Evolutionary conservation across 2,329 filamentous ascomycete species (phyloP), one percentile per base, ranked within the genome.

Genomic region (Penicillium janthinellum): DNA sequence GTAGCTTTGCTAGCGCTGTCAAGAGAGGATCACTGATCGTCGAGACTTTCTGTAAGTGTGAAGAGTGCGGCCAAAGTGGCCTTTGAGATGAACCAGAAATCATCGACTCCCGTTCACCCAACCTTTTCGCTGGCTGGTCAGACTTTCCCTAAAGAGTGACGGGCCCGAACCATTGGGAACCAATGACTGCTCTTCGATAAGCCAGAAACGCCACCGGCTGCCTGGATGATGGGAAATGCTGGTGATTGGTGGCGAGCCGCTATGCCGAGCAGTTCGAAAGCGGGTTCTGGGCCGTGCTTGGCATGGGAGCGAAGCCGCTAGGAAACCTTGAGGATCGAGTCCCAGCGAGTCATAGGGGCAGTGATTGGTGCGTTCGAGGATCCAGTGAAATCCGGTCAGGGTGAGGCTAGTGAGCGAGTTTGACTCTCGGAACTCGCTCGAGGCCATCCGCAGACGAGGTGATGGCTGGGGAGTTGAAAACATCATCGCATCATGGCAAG

Each of bases 101-200:
- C 28, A 41, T 41, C 39, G 39, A 17, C 17, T 8, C 17, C 39
- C 39, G 39, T 4, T 6, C 39, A 8, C 11, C 5, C 28, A 31
- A 5, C 4, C 5, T 5, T 34, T 34, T 28, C 45, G 45, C 28
- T 20, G 28, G 28, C 45, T 48, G 17, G 25, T 5, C 12, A 50
- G 48, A 50, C 31, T 37, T 50, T 35, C 47, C 48, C 34, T 5
- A 22, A 49, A 17, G 41, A 39, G 34, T 11, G 49, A 17, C 34
- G 4, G 34, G n/a, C 49, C 34, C 49, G 14, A n/a, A 1, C 12
- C 11, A 2, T 15, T 25, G 49, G 34, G n/a, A 53, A 8, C 66
- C 66, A 68, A 68, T 68, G 47, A 64, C 1, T 0, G 0, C 0
- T 2, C 15, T 2, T 15, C 47, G 66, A 68, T 68, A 68, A 67